Base-by-base conservation (phyloP, 1,284 basidiomycete genomes). In the Cutaneotrichosporon cutaneum region DNA sequence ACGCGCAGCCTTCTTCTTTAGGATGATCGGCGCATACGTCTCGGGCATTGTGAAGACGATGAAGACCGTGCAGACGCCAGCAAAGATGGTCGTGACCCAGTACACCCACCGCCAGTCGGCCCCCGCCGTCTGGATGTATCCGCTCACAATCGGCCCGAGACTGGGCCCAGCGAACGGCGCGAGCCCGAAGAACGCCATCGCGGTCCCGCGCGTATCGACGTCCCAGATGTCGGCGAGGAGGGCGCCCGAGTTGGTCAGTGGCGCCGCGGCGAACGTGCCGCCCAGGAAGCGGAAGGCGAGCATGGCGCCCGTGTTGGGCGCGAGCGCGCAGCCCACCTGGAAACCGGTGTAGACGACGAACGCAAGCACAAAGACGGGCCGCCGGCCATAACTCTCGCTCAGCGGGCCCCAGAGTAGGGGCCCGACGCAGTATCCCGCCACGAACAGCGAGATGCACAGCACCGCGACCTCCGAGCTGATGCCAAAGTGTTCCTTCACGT, bases 1-100 rank as follows among this genome's bases (percentile, higher is more conserved):
- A 4, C 77, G 70, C 65, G 78, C 74, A 2, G 85, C 85, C 71
- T 85, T 85, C 3, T 69, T 68, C 35, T 75, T 75, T 5, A 90
- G 81, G 11, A 92, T 75, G 50, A 72, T 73, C 2, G 82, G 82
- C 0, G 79, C 76, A 62, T 82, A 88, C 58, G 91, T 92, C 79
- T 94, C 91, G 0, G 89, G 89, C 0, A 94, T 76, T 2, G 86
- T 85, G 59, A 92, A 82, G 42, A 90, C 54, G 63, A 89, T 84
- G 62, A 73, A 16, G 26, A 66, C 50, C 33, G 70, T 61, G 62
- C 74, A 77, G 14, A 73, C 63, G 16, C 74, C 80, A 11, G 77
- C 80, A 70, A 92, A 91, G 35, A 86, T 82, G 13, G 88, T 82
- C 44, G 89, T 76, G 45, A 90, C 81, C 88, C 88, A 92, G 80